A percentile compares a stretch with the other conserved stretches of the same genome.
Evolutionary conservation across 352 stramenopile species (phyloP).

Genomic region (Thraustochytrium striatum): DNA sequence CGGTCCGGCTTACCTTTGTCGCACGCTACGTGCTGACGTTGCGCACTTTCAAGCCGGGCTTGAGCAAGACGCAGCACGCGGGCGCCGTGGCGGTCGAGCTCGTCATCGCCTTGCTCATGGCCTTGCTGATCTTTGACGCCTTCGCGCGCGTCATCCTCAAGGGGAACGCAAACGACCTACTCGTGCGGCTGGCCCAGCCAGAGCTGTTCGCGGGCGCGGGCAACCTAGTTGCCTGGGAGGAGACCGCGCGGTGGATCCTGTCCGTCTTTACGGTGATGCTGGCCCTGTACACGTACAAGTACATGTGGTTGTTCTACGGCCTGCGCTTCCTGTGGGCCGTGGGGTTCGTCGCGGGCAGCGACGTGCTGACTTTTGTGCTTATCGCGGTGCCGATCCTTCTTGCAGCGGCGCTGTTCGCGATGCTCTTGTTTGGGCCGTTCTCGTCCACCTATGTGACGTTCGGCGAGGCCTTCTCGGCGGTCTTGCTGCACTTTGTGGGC

Average conservation of each 20-base stretch:
- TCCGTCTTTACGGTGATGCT: constrained; percentile 5
- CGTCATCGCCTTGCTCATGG: not conserved
- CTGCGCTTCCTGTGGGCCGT: constrained; percentile 10
- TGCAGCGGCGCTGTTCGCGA: not conserved
- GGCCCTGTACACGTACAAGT: constrained; percentile 8
- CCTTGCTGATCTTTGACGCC: not conserved
- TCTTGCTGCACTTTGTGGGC: constrained; percentile 2
- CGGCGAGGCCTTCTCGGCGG: not conserved
- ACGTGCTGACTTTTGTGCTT: constrained; percentile 1
- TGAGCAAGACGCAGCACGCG: not conserved
- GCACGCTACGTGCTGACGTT: not conserved
- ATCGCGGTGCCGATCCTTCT: not conserved
- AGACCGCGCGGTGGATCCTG: not conserved
- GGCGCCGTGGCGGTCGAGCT: not conserved
- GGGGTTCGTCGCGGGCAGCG: not conserved
- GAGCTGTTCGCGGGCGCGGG: not conserved
- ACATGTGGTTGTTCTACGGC: constrained; percentile 31
- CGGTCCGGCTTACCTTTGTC: not conserved
- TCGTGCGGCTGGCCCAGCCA: not conserved
- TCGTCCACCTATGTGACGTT: constrained; percentile 23
- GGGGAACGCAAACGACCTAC: not conserved
- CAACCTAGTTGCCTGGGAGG: not conserved
- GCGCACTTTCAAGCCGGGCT: not conserved
- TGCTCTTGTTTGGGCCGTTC: not conserved
- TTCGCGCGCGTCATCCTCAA: not conserved